These are phyloP conservation scores for Elongisporangium prolatum DNA, from an alignment of 352 stramenopile genomes.

Conservation along the genomic window DNA sequence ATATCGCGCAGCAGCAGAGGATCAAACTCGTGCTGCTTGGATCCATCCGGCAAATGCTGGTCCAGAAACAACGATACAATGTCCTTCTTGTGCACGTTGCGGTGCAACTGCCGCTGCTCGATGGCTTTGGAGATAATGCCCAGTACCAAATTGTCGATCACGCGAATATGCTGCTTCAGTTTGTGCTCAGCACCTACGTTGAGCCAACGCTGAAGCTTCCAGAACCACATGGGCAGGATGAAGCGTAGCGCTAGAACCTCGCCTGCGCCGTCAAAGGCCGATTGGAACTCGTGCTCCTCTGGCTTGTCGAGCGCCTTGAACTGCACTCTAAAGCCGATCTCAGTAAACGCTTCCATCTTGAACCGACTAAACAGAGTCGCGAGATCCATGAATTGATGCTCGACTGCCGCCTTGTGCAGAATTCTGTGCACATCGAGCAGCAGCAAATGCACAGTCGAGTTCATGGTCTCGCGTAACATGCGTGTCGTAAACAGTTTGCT, in stretches of 20 bases:
- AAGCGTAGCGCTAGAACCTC: slow-evolving; percentile 29
- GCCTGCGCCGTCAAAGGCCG: slow-evolving; percentile 43
- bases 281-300: slow-evolving; percentile 40
- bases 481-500: slow-evolving; percentile 79
- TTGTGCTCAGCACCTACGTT: slow-evolving; percentile 25
- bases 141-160: slow-evolving; percentile 34
- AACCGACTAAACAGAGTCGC: slow-evolving; percentile 39
- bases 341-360: slow-evolving; percentile 60
- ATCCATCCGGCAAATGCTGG: slow-evolving; percentile 5
- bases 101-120: slow-evolving; percentile 1
- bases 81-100: slow-evolving; percentile 11
- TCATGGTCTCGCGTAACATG: slow-evolving; percentile 34
- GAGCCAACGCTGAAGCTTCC: slow-evolving; percentile 35
- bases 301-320: slow-evolving; percentile 26
- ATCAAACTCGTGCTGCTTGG: slow-evolving; percentile 10
- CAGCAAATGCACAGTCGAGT: slow-evolving; percentile 18
- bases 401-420: slow-evolving; percentile 8
- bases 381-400: slow-evolving; percentile 26
- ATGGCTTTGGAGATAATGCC: slow-evolving; percentile 36
- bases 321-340: slow-evolving; percentile 64
- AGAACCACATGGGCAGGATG: slow-evolving; percentile 29
- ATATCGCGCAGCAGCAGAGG: slow-evolving; percentile 61
- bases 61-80: slow-evolving; percentile 43
- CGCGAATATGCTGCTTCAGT: slow-evolving; percentile 20
- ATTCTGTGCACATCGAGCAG: slow-evolving; percentile 15